phyloP scores from a whole-genome alignment of 371 early-diverging fungal species.

The Mortierella sp. region DNA sequence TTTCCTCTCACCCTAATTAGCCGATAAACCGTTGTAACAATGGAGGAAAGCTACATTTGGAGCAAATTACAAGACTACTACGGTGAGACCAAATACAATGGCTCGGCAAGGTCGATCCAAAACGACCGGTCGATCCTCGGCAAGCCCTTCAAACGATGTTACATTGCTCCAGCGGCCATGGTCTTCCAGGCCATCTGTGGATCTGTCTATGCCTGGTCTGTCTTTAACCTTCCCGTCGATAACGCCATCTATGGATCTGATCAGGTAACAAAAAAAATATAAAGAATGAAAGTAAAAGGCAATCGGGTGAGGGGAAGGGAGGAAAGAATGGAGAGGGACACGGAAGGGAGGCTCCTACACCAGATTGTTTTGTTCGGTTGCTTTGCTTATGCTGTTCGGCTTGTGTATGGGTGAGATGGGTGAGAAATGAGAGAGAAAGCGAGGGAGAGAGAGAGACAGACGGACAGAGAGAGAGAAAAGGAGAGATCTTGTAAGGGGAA shows the following conservation, averaged over 20 bases:
- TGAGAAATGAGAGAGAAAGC: neutral
- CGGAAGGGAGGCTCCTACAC: neutral
- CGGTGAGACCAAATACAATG: slow-evolving; percentile 55
- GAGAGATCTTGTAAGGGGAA: neutral
- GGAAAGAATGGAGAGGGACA: neutral
- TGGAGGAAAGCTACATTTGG: slow-evolving; percentile 55
- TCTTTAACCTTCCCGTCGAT: slow-evolving; percentile 75
- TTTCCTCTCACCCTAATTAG: neutral
- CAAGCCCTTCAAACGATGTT: slow-evolving; percentile 66
- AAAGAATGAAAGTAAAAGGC: neutral
- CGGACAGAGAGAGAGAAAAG: neutral
- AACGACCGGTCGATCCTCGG: slow-evolving; percentile 38
- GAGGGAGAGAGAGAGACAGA: neutral
- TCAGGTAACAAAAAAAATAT: slow-evolving; percentile 19
- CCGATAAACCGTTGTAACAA: neutral
- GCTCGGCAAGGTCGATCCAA: slow-evolving; percentile 39
- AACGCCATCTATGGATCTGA: slow-evolving; percentile 60
- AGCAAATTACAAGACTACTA: slow-evolving; percentile 41
- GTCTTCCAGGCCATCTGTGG: slow-evolving; percentile 77
- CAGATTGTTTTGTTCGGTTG: neutral
- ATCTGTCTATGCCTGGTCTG: slow-evolving; percentile 80
- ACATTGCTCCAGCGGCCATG: slow-evolving; percentile 72
- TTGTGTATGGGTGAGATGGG: neutral
- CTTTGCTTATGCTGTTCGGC: neutral
- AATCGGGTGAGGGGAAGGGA: neutral